Evolutionary conservation across 116 monocot species (phyloP), one percentile per base, ranked within the genome.

Genomic region (Zostera marina): DNA sequence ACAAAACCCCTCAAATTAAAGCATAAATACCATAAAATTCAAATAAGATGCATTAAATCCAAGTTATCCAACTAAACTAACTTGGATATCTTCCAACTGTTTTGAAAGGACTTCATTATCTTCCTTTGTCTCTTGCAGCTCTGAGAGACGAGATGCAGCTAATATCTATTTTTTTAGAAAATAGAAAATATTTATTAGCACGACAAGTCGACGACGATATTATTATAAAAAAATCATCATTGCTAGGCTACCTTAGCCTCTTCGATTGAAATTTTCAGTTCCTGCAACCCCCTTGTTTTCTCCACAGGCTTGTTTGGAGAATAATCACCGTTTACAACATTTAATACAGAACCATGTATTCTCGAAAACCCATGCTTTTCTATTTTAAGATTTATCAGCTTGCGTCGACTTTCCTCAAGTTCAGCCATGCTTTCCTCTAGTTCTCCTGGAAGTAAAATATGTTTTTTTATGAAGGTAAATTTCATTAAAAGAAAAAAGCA

Each of bases 341-440:
- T 79, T 21, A 56, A 38, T 61, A 70, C 38, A 48, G 87, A 67
- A 47, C 62, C 42, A 63, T 69, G 63, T 59, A 85, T 56, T 8
- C 59, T 52, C 58, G 79, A 67, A 51, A 73, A 14, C 44, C 88
- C 85, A 67, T 79, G 72, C 64, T 73, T 88, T 49, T 88, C 84
- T 77, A 88, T 75, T 74, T 88, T 84, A 38, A 94, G 69, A 70
- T 74, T 70, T 71, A 79, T 77, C 70, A 94, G 65, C 73, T 88
- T 94, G 38, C 94, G 77, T 32, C 85, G 70, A 65, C 77, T 94
- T 77, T 94, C 94, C 69, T 94, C 94, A 53, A 94, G 88, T 60
- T 94, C 94, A 24, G 82, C 79, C 79, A 88, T 85, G 66, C 53
- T 77, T 79, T 88, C 94, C 63, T 94, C 94, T 62, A 94, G 62